Conservation (phyloP, 208 protist genomes). For the Leishmania aethiopica region DNA sequence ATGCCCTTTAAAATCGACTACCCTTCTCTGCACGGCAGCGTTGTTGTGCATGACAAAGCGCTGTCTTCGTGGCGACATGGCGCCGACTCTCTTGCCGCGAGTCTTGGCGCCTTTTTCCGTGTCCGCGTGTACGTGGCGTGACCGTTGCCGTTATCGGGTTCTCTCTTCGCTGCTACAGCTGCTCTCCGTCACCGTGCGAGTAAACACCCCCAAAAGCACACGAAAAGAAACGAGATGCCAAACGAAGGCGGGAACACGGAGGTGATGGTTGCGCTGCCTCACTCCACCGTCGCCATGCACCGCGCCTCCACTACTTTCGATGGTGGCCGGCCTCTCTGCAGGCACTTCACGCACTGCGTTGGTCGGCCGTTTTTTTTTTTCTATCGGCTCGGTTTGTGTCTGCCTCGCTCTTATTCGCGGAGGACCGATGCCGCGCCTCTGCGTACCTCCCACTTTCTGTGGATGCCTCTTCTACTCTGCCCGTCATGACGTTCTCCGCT, state of each 20-base stretch:
- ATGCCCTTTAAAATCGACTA: not conserved
- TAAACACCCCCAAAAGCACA: too few species aligned
- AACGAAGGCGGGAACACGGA: not conserved
- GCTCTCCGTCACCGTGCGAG: not conserved
- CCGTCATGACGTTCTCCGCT: not conserved
- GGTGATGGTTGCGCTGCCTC: not conserved
- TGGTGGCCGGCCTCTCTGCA: not conserved
- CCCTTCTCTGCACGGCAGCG: too few species aligned
- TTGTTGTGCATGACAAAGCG: not conserved
- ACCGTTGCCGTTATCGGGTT: not conserved
- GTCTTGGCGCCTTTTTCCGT: not conserved
- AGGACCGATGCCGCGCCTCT: not conserved
- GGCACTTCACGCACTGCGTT: not conserved
- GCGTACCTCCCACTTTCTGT: not conserved
- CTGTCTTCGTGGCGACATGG: constrained; percentile 2
- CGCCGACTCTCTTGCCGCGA: not conserved
- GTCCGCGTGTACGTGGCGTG: not conserved
- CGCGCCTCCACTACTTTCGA: not conserved
- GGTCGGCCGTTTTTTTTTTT: not conserved
- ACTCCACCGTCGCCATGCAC: too few species aligned
- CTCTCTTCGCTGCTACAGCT: not conserved
- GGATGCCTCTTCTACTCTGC: not conserved
- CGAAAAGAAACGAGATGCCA: not conserved
- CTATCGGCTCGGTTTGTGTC: not conserved
- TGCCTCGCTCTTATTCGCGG: not conserved